These are phyloP conservation scores for Termitomyces sp. DNA, from an alignment of 768 basidiomycete species.

Conservation along the genomic window DNA sequence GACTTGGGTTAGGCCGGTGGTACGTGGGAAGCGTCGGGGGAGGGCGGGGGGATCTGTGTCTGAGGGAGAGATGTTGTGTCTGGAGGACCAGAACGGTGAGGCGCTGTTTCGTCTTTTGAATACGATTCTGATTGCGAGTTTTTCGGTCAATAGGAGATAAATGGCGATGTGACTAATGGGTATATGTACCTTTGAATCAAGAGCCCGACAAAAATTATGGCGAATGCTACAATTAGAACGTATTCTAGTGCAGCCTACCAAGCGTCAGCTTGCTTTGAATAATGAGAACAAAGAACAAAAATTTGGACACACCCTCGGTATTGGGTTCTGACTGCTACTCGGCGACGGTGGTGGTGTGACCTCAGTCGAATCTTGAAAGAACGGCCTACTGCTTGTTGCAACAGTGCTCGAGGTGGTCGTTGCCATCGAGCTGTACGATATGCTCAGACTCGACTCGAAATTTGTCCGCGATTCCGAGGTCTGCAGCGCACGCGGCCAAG, in stretches of 20 bases:
- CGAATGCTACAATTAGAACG: slow-evolving; percentile 22
- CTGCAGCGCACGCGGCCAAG: slow-evolving; percentile 5
- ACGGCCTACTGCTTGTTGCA: slow-evolving; percentile 14
- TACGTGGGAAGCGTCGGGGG: slow-evolving; percentile 15
- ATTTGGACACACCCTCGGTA: slow-evolving; percentile 21
- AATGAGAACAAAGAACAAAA: not conserved
- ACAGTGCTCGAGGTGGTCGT: not conserved
- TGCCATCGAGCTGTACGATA: not conserved
- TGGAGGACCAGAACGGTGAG: slow-evolving; percentile 4
- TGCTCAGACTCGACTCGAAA: not conserved
- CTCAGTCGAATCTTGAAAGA: slow-evolving; percentile 21
- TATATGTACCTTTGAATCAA: slow-evolving; percentile 21
- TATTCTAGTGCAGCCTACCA: slow-evolving; percentile 27
- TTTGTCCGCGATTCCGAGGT: not conserved
- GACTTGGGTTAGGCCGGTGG: slow-evolving; percentile 19
- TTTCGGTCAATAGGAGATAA: slow-evolving; percentile 4
- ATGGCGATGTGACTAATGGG: not conserved
- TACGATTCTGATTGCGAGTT: not conserved
- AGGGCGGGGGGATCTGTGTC: not conserved
- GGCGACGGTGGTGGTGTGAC: slow-evolving; percentile 3
- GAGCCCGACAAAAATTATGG: slow-evolving; percentile 18
- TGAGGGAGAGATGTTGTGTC: not conserved
- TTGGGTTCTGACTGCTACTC: not conserved
- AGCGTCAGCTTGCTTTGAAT: not conserved
- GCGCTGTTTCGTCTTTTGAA: slow-evolving; percentile 3